Percentiles rank a stretch among this genome's conserved stretches.
Evolutionary conservation across 2,329 filamentous ascomycete species (phyloP).

Genomic region (Pyricularia pennisetigena): DNA sequence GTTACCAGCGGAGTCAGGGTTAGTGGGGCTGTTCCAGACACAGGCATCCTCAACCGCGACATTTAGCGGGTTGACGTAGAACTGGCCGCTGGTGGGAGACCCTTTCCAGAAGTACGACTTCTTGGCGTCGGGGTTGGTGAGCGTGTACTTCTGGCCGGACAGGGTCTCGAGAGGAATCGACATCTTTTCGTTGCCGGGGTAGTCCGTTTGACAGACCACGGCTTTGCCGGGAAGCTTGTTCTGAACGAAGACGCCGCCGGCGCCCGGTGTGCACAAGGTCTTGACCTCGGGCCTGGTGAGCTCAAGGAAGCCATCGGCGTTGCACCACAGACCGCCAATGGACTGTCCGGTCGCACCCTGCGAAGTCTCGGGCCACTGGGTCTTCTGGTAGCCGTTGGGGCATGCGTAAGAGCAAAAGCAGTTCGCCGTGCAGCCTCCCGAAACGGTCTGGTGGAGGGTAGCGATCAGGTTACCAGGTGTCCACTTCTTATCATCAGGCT

Average conservation of each 20-base stretch:
- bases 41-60: constrained; percentile 59
- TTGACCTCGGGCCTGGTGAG: constrained; percentile 60
- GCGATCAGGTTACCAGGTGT: constrained; percentile 43
- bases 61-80: constrained; percentile 88
- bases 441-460: constrained; percentile 54
- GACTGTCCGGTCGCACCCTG: constrained; percentile 79
- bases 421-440: constrained; percentile 50
- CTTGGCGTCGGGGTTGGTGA: constrained; percentile 67
- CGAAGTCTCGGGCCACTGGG: constrained; percentile 65
- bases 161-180: constrained; percentile 62
- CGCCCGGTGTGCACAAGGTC: constrained; percentile 67
- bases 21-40: constrained; percentile 51
- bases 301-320: constrained; percentile 59
- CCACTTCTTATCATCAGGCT: constrained; percentile 34
- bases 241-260: constrained; percentile 58
- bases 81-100: constrained; percentile 76
- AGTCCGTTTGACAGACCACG: constrained; percentile 87
- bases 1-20: constrained; percentile 59
- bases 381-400: constrained; percentile 83
- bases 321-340: constrained; percentile 80
- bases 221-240: constrained; percentile 63
- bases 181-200: constrained; percentile 86
- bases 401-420: constrained; percentile 89
- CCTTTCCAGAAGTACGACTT: constrained; percentile 73
- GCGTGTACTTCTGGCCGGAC: constrained; percentile 45